These are phyloP conservation scores for Puya raimondii DNA, from an alignment of 176 grass and related monocot species.

Conservation along the genomic window DNA sequence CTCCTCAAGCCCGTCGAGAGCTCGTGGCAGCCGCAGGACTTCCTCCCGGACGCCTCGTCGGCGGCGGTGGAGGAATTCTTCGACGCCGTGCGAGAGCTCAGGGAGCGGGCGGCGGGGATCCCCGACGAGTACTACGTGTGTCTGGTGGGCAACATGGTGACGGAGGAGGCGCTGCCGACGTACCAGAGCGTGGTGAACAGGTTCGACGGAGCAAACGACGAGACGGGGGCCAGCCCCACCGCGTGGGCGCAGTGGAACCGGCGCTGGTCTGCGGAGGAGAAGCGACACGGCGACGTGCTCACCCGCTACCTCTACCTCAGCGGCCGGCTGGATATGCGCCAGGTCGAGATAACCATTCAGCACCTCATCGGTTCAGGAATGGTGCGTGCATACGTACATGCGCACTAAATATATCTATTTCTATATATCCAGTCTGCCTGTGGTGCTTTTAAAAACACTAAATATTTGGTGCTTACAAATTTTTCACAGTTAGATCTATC, in stretches of 20 bases:
- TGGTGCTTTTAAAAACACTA: no score
- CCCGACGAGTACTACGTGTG: conserved; percentile 42
- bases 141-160: conserved; percentile 42
- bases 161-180: conserved; percentile 37
- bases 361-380: conserved; percentile 34
- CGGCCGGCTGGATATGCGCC: conserved; percentile 12
- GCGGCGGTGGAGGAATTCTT: conserved; percentile 20
- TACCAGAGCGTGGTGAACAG: conserved; percentile 30
- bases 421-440: no score
- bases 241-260: conserved; percentile 33
- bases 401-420: no score
- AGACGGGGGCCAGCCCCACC: conserved; percentile 3
- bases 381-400: background rate
- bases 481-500: background rate
- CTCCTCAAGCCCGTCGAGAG: conserved; percentile 30
- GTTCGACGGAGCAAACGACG: conserved; percentile 20
- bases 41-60: conserved; percentile 24
- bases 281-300: conserved; percentile 17
- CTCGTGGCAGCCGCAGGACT: conserved; percentile 37
- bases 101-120: conserved; percentile 19
- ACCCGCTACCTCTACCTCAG: conserved; percentile 14
- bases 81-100: conserved; percentile 23
- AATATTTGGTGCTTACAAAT: background rate
- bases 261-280: conserved; percentile 14
- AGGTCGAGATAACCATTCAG: conserved; percentile 37